These are phyloP conservation scores for Batkoa obscura DNA, from an alignment of 371 early-diverging fungal species.

Conservation along the genomic window DNA sequence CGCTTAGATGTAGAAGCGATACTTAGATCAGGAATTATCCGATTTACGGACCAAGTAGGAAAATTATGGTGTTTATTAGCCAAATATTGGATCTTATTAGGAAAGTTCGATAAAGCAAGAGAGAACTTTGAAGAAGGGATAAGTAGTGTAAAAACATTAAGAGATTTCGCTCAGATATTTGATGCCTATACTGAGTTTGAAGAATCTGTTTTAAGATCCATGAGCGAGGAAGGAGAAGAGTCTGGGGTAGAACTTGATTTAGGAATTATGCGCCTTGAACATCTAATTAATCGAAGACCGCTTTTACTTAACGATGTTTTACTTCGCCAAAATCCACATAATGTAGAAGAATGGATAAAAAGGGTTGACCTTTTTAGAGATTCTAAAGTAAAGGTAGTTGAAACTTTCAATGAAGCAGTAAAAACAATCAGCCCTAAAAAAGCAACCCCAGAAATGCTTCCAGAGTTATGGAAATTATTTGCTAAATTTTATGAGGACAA, in stretches of 20 bases:
- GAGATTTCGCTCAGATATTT: slow-evolving; percentile 88
- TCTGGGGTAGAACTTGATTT: slow-evolving; percentile 73
- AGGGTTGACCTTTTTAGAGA: slow-evolving; percentile 52
- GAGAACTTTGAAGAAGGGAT: slow-evolving; percentile 91
- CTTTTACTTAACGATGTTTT: slow-evolving; percentile 87
- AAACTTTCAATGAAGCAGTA: slow-evolving; percentile 63
- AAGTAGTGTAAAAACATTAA: slow-evolving; percentile 59
- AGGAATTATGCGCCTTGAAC: slow-evolving; percentile 63
- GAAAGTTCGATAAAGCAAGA: slow-evolving; percentile 58
- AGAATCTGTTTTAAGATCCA: slow-evolving; percentile 52
- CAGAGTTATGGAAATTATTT: slow-evolving; percentile 68
- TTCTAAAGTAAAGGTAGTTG: slow-evolving; percentile 33
- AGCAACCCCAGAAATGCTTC: slow-evolving; percentile 47
- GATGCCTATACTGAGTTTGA: slow-evolving; percentile 88
- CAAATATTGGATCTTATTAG: slow-evolving; percentile 55
- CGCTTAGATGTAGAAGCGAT: slow-evolving; percentile 55
- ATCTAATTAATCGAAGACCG: slow-evolving; percentile 81
- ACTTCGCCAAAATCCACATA: slow-evolving; percentile 80
- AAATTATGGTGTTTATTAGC: slow-evolving; percentile 76
- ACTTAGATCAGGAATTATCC: slow-evolving; percentile 68
- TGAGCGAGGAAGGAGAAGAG: slow-evolving; percentile 57
- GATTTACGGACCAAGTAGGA: slow-evolving; percentile 73
- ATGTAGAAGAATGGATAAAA: slow-evolving; percentile 80
- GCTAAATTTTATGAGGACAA: slow-evolving; percentile 60
- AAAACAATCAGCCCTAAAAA: slow-evolving; percentile 60